Evolutionary conservation across 23 red algal genomes (phyloP).

Genomic region (Chondrus crispus): DNA sequence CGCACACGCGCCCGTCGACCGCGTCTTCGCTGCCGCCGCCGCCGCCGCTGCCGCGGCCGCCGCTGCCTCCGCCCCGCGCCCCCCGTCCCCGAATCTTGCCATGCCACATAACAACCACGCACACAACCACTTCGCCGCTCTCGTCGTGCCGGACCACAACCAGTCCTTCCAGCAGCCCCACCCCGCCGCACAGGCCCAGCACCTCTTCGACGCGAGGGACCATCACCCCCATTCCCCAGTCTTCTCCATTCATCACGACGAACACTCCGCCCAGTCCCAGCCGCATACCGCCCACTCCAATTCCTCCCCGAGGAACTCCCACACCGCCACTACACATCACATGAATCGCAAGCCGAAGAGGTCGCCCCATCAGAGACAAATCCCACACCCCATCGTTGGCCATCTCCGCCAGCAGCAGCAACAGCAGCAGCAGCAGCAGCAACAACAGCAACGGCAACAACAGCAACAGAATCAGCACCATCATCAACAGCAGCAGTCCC

Average conservation of each 20-base stretch:
- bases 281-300: background rate
- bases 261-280: background rate
- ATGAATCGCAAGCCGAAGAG: too few species aligned
- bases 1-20: background rate
- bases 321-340: background rate
- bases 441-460: too few species aligned
- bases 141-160: background rate
- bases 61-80: background rate
- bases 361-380: too few species aligned
- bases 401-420: too few species aligned
- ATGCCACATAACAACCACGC: background rate
- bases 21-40: background rate
- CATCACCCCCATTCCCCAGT: background rate
- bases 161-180: background rate
- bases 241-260: background rate
- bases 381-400: too few species aligned
- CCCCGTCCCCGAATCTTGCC: background rate
- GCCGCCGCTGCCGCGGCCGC: background rate
- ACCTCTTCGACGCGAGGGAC: background rate
- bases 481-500: too few species aligned
- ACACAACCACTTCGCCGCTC: background rate
- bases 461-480: too few species aligned
- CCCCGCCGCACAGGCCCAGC: background rate
- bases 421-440: too few species aligned
- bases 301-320: background rate